phyloP scores from a whole-genome alignment of 2,329 filamentous ascomycete genomes.

The Blastomyces percursus region DNA sequence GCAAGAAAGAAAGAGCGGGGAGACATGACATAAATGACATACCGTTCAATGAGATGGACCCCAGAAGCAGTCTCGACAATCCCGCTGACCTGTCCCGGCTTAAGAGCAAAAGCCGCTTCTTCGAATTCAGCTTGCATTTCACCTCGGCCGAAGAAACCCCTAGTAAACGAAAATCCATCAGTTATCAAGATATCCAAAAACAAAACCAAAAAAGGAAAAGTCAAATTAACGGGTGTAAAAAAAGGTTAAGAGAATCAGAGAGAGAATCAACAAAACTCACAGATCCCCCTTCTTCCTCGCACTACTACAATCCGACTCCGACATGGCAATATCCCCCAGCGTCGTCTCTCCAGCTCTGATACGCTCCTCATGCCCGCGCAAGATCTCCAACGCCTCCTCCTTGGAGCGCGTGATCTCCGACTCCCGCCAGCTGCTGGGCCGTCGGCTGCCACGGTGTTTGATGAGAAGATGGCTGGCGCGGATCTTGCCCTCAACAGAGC shows the following conservation, averaged over 20 bases:
- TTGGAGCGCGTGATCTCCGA: slow-evolving; percentile 77
- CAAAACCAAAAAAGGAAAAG: background rate
- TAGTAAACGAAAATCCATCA: slow-evolving; percentile 21
- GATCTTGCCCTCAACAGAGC: slow-evolving; percentile 63
- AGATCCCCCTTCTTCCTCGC: slow-evolving; percentile 88
- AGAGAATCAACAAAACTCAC: slow-evolving; percentile 34
- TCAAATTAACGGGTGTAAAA: background rate
- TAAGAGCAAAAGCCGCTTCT: slow-evolving; percentile 82
- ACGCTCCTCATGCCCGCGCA: slow-evolving; percentile 61
- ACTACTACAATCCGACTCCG: slow-evolving; percentile 91
- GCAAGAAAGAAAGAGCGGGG: background rate
- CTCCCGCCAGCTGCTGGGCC: slow-evolving; percentile 89
- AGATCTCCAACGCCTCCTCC: slow-evolving; percentile 70
- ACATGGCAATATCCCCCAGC: slow-evolving; percentile 73
- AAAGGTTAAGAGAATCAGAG: background rate
- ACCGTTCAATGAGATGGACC: slow-evolving; percentile 93
- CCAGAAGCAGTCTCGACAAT: slow-evolving; percentile 89
- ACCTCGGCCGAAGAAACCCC: slow-evolving; percentile 81
- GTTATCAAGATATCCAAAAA: background rate
- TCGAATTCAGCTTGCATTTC: slow-evolving; percentile 99
- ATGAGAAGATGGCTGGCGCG: slow-evolving; percentile 85
- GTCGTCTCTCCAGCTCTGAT: slow-evolving; percentile 60
- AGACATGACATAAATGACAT: slow-evolving; percentile 21
- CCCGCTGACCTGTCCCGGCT: slow-evolving; percentile 74
- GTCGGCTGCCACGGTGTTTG: slow-evolving; percentile 80